Conservation (phyloP, 208 protist genomes). For the Crithidia fasciculata region DNA sequence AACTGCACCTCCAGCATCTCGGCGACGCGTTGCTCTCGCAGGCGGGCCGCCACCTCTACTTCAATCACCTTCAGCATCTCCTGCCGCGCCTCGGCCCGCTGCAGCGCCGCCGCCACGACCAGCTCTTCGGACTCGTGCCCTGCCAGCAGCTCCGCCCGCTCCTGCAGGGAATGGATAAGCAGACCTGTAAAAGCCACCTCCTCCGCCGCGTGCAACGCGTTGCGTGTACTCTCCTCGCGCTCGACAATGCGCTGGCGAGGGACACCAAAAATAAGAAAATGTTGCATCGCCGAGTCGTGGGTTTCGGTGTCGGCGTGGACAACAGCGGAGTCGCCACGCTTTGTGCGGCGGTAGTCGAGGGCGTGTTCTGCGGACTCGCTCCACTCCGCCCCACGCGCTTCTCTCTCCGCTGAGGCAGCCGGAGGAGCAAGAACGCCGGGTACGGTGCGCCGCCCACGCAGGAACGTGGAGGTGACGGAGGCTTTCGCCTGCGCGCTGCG, state of each 20-base stretch:
- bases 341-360: neutral
- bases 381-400: neutral
- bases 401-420: neutral
- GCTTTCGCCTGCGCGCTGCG: conserved; percentile 1
- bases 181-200: conserved; percentile 36
- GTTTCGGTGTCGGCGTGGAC: conserved; percentile 1
- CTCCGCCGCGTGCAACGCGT: conserved; percentile 35
- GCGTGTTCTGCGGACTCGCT: neutral
- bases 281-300: conserved; percentile 26
- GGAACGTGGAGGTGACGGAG: conserved; percentile 38
- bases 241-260: conserved; percentile 29
- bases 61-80: conserved; percentile 57
- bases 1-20: conserved; percentile 40
- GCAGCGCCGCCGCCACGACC: conserved; percentile 37
- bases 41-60: conserved; percentile 23
- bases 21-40: conserved; percentile 43
- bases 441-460: conserved; percentile 10
- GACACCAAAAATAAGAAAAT: conserved; percentile 29
- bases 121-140: conserved; percentile 35
- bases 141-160: conserved; percentile 29
- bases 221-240: conserved; percentile 34
- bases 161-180: conserved; percentile 20
- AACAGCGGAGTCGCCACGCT: conserved; percentile 1
- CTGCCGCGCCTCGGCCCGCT: conserved; percentile 20
- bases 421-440: neutral